A percentile compares a stretch with the other conserved stretches of the same genome.
phyloP scores from a whole-genome alignment of 2,329 filamentous ascomycete genomes.

The Chalaropsis ovoidea region DNA sequence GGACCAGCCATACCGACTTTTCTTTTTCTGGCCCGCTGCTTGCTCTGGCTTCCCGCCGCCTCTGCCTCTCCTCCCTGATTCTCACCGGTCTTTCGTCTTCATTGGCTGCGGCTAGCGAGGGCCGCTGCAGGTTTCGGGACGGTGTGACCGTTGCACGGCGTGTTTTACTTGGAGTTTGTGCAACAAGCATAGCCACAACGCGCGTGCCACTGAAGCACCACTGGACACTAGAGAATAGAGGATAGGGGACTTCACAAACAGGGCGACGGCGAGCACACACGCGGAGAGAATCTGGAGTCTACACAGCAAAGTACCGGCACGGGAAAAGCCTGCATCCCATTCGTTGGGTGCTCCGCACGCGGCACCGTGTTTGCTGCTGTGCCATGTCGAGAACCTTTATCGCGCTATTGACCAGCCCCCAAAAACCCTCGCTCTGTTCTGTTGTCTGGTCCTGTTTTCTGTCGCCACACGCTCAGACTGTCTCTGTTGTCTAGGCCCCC shows the following conservation, averaged over 20 bases:
- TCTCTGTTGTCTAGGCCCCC: background rate
- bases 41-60: background rate
- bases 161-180: constrained; percentile 7
- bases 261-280: too few relatives aligned
- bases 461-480: background rate
- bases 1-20: background rate
- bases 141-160: background rate
- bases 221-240: too few relatives aligned
- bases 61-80: background rate
- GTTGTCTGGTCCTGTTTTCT: too few relatives aligned
- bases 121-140: constrained; percentile 20
- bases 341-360: too few relatives aligned
- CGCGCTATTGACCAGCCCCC: too few relatives aligned
- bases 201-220: background rate
- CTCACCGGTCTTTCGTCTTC: background rate
- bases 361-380: too few relatives aligned
- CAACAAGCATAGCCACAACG: constrained; percentile 13
- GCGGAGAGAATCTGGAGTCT: too few relatives aligned
- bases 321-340: too few relatives aligned
- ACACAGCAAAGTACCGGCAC: too few relatives aligned
- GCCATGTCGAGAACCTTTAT: too few relatives aligned
- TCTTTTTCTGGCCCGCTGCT: background rate
- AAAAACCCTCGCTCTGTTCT: too few relatives aligned
- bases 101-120: constrained; percentile 18
- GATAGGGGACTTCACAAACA: background rate